Evolutionary conservation across 768 basidiomycete genomes (phyloP).

Genomic region (Tephrocybe sp.): DNA sequence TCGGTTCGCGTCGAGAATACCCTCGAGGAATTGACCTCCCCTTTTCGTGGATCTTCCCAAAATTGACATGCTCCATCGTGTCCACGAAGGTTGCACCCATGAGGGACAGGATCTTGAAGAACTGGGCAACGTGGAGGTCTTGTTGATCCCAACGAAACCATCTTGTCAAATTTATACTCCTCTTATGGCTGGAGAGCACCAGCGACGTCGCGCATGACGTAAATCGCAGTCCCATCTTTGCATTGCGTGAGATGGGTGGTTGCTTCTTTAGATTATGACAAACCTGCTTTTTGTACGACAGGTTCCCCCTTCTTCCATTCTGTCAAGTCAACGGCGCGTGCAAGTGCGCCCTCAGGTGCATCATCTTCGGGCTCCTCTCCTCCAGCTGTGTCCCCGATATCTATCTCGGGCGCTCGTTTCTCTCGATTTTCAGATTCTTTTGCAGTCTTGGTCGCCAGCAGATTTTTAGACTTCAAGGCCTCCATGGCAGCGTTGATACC

Average conservation of each 20-base stretch:
- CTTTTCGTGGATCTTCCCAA: constrained; percentile 88
- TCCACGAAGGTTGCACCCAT: constrained; percentile 88
- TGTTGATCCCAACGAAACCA: constrained; percentile 90
- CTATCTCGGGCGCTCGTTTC: neutral
- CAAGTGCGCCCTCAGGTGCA: constrained; percentile 51
- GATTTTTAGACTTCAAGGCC: constrained; percentile 61
- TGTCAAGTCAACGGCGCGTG: constrained; percentile 81
- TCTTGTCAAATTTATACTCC: constrained; percentile 80
- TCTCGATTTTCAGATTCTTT: constrained; percentile 1
- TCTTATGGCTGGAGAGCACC: constrained; percentile 90
- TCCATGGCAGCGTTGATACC: constrained; percentile 70
- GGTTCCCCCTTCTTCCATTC: constrained; percentile 88
- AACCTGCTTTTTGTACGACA: constrained; percentile 82
- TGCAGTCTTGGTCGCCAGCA: constrained; percentile 27
- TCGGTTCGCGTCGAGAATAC: constrained; percentile 85
- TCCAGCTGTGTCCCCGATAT: neutral
- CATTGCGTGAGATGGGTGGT: neutral
- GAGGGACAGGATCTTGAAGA: constrained; percentile 88
- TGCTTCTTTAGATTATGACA: neutral
- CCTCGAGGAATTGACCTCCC: constrained; percentile 90
- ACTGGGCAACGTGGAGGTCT: constrained; percentile 82
- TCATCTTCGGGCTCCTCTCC: neutral
- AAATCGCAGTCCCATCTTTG: constrained; percentile 87
- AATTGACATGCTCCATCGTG: constrained; percentile 83
- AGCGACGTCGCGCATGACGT: constrained; percentile 91